Base-by-base conservation (phyloP, 1,139 yeast species). In the Hyphopichia buzzinii region DNA sequence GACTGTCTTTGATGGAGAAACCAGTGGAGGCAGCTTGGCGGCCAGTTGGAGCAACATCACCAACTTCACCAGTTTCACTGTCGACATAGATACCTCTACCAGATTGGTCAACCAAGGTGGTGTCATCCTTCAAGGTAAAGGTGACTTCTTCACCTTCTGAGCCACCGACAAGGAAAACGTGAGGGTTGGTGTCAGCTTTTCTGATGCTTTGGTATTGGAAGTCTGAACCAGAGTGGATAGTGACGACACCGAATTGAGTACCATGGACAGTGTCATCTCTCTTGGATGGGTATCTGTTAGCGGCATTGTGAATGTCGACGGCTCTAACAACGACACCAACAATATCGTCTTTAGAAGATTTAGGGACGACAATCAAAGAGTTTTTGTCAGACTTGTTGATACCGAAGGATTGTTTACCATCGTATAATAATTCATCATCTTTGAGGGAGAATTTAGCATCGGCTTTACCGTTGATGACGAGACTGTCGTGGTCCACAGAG, bases 131-230 rank as follows among this genome's bases (percentile, higher is more conserved):
- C 44, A 55, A 49, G n/a, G 50, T 41, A 36, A 57, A 46, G 13
- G 36, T 34, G 32, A 50, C 44, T 31, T 38, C 48, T 5, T 42
- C 31, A 17, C 62, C 62, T 11, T 49, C 51, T 17, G 31, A 24
- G 4, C 59, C 61, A 4, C 61, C 62, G 17, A 55, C 59, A 5
- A 54, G 42, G 39, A 54, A 56, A 10, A 55, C 61, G 29, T 55
- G 57, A 11, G 51, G 49, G 46, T 55, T 57, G 3, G 47, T 39
- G 8, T 35, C 41, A 19, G 48, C 59, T 45, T 53, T 53, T 37
- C 44, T 51, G 45, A 55, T 51, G 8, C 49, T 31, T 3, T 42
- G 35, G 40, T 52, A 36, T 33, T 56, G 57, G 44, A 55, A 49
- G 15, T 43, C 11, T 3, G 59, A 44, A 12, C 58, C 62, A 6